Conservation (phyloP, 2,329 filamentous ascomycete species). For the Apiospora kogelbergensis region DNA sequence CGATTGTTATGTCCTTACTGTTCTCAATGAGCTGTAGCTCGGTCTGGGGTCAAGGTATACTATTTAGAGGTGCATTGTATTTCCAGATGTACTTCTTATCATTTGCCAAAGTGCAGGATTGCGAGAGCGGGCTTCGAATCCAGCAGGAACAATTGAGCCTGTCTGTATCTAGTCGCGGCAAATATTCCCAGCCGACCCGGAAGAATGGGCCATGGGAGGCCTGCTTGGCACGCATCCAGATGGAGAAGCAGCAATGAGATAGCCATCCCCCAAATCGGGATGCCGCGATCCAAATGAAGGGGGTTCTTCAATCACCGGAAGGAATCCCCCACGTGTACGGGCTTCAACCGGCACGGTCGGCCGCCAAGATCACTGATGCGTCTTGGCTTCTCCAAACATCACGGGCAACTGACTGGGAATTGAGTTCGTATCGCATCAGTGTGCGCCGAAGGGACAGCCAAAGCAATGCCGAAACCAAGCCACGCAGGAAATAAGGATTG, state of each 20-base stretch:
- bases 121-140: neutral
- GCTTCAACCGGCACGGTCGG: neutral
- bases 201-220: neutral
- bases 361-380: neutral
- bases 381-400: neutral
- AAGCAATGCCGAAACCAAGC: neutral
- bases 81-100: too few relatives aligned
- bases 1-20: too few relatives aligned
- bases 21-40: too few relatives aligned
- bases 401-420: neutral
- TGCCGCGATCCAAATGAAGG: neutral
- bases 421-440: neutral
- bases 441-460: neutral
- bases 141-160: neutral
- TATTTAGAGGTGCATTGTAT: too few relatives aligned
- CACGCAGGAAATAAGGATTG: neutral
- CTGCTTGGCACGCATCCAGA: neutral
- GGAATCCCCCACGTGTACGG: neutral
- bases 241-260: neutral
- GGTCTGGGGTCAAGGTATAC: too few relatives aligned
- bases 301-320: neutral
- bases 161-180: neutral
- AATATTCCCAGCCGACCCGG: too few relatives aligned
- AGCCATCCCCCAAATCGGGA: neutral
- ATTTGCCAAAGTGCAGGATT: neutral